Conservation (phyloP, 495 filamentous ascomycete genomes). For the Thozetella sp. region DNA sequence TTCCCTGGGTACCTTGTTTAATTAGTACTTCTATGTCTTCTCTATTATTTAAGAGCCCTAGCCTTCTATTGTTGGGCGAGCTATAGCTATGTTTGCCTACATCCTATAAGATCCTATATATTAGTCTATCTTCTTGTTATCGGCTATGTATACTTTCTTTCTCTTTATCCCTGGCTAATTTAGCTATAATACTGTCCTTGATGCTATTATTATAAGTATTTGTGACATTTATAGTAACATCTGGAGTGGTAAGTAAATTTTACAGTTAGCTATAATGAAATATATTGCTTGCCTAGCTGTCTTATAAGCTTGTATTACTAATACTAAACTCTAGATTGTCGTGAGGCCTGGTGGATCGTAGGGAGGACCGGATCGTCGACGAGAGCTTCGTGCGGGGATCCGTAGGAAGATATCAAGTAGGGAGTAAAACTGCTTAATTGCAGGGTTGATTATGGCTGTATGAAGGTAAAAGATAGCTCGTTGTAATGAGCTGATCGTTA, state of each 20-base stretch:
- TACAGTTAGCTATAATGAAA: neutral
- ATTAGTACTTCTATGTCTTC: neutral
- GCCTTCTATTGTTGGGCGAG: too few species aligned
- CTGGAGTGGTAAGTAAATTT: neutral
- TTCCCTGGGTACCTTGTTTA: neutral
- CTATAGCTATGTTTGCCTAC: neutral
- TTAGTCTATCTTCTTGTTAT: neutral
- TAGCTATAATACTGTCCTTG: neutral
- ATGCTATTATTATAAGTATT: neutral
- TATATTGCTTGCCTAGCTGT: neutral
- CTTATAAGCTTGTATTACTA: neutral
- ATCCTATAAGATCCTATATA: neutral
- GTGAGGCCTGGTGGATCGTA: too few species aligned
- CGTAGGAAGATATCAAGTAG: too few species aligned
- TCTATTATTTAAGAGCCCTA: neutral
- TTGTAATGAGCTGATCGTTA: too few species aligned
- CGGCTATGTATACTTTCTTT: neutral
- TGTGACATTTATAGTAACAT: neutral
- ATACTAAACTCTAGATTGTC: neutral
- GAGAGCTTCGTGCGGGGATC: too few species aligned
- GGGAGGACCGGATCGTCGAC: too few species aligned
- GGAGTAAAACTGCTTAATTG: too few species aligned
- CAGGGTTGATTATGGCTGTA: too few species aligned
- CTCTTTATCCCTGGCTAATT: neutral
- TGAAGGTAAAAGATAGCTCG: too few species aligned